Evolutionary conservation across 2,329 filamentous ascomycete species (phyloP), one percentile per base, ranked within the genome.

Genomic region (Trichophyton benhamiae): DNA sequence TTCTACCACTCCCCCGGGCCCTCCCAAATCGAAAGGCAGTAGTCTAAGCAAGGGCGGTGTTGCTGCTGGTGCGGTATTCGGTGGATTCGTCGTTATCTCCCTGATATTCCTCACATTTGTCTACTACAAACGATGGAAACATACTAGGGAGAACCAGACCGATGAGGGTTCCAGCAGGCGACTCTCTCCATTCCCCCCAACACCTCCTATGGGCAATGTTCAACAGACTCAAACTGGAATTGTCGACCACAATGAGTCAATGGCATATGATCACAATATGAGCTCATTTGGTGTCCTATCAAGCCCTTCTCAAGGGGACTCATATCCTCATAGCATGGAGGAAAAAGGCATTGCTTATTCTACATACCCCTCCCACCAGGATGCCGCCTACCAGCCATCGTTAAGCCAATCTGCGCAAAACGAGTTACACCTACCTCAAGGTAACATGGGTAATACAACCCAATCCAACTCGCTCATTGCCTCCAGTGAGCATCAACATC

Each of bases 31-130:
- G n/a, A 57, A 58, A 25, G 49, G 42, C 2, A 20, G 44, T 25
- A 60, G 58, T 8, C 20, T 60, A 20, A 63, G 58, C 20, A 60
- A 58, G 7, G 62, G 59, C 15, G 61, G 58, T 11, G 57, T 66
- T 58, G 62, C 62, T n/a, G 64, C 62, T 3, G 63, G 64, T 30
- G 64, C 63, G 8, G 62, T 64, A 2, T 63, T 66, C 49, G 64
- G 64, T 20, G 63, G 61, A 5, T 62, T 63, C 44, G 63, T 63
- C 33, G 52, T 64, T 5, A 44, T 65, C 41, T 58, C 61, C 46
- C 49, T 63, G 3, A 44, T 61, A 38, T 65, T 64, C 49, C 55
- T 65, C 8, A 55, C 55, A 41, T 44, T 65, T 13, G 42, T 64
- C 13, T 64, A 55, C 52, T 62, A 64, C 57, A 61, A 62, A 36